phyloP scores from a whole-genome alignment of 2,329 filamentous ascomycete species.

The Ophiosphaerella herpotricha region DNA sequence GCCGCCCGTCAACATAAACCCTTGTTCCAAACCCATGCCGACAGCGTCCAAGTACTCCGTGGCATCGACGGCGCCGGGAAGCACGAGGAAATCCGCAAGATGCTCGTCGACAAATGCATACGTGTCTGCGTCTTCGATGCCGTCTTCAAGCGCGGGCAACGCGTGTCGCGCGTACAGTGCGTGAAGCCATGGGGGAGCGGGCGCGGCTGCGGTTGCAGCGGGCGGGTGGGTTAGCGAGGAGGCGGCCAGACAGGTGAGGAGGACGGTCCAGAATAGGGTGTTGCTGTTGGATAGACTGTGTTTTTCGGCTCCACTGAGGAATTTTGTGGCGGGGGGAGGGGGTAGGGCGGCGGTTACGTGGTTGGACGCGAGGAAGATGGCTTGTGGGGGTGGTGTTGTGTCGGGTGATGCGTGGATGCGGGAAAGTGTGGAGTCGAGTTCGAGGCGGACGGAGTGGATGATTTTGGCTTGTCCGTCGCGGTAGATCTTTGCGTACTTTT shows the following conservation, averaged over 20 bases:
- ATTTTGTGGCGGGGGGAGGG: slow-evolving; percentile 11
- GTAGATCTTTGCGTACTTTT: slow-evolving; percentile 50
- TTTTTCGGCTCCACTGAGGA: slow-evolving; percentile 15
- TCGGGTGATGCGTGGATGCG: slow-evolving; percentile 4
- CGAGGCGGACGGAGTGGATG: slow-evolving; percentile 26
- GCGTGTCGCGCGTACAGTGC: slow-evolving; percentile 15
- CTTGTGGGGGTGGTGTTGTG: slow-evolving; percentile 2
- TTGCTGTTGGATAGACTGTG: slow-evolving; percentile 14
- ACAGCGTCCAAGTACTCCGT: slow-evolving; percentile 20
- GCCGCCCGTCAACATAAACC: slow-evolving; percentile 10
- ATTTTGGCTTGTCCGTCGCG: slow-evolving; percentile 47
- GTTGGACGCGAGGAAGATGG: slow-evolving; percentile 14
- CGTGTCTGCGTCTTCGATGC: slow-evolving; percentile 29
- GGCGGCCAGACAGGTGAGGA: slow-evolving; percentile 23
- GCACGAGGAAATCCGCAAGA: slow-evolving; percentile 20
- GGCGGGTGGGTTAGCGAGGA: slow-evolving; percentile 15
- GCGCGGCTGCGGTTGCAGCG: not conserved
- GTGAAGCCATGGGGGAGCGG: slow-evolving; percentile 4
- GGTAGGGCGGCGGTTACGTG: slow-evolving; percentile 17
- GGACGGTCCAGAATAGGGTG: slow-evolving; percentile 26
- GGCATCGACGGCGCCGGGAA: slow-evolving; percentile 3
- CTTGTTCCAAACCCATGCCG: slow-evolving; percentile 13
- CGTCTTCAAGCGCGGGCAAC: slow-evolving; percentile 26
- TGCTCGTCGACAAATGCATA: slow-evolving; percentile 29
- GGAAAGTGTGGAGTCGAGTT: slow-evolving; percentile 24